Evolutionary conservation across 208 protist species (phyloP).

Genomic region (Willaertia magna): DNA sequence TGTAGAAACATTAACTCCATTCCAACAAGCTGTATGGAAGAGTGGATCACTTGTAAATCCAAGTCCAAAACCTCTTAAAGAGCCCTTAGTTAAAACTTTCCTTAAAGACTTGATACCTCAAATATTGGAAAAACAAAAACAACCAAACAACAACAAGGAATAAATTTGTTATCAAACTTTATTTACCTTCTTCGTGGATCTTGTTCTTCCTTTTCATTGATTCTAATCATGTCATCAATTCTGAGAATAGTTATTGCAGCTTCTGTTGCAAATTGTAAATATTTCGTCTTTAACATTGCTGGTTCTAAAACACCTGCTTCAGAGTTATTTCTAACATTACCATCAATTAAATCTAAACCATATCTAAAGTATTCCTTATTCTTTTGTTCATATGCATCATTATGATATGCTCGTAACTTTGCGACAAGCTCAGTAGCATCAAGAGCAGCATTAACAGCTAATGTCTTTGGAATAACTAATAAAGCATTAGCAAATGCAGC

Average conservation of each 20-base stretch:
- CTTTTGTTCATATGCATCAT: conserved; percentile 45
- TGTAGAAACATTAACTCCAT: no score
- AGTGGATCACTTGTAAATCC: no score
- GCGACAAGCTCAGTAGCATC: conserved; percentile 96
- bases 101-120: no score
- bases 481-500: conserved; percentile 94
- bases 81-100: no score
- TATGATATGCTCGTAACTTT: conserved; percentile 90
- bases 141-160: no score
- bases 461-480: conserved; percentile 95
- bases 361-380: conserved; percentile 42
- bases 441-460: conserved; percentile 92
- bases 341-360: conserved; percentile 87
- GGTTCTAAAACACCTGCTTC: conserved; percentile 96
- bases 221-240: conserved; percentile 98
- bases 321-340: conserved; percentile 88
- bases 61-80: no score
- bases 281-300: conserved; percentile 95
- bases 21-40: no score
- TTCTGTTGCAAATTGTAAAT: conserved; percentile 98
- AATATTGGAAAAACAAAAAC: no score
- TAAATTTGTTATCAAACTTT: no score
- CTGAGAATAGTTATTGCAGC: conserved; percentile 98
- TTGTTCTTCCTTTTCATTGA: conserved; percentile 59
- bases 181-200: neutral